Base-by-base conservation (phyloP, 2,329 filamentous ascomycete species). In the Emericellopsis atlantica region DNA sequence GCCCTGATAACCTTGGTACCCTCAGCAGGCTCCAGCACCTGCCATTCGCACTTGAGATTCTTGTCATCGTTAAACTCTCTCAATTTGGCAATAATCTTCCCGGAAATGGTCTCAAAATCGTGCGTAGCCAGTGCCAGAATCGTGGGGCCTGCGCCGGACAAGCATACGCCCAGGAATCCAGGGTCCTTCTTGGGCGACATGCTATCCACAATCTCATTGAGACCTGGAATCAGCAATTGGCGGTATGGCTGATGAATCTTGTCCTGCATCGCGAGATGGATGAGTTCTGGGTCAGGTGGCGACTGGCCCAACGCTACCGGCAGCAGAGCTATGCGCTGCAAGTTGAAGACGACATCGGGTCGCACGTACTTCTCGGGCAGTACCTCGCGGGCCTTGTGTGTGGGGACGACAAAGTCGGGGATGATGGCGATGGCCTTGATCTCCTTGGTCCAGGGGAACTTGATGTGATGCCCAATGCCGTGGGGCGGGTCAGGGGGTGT, bases 391-490 rank as follows among this genome's bases (percentile, higher is more conserved):
- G 92, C 90, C 55, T 87, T 84, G 45, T 90, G 88, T 1, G 92
- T 98, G n/a, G 88, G 78, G 24, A 96, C 89, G 59, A 95, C 85
- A 55, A 96, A 98, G 52, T 95, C 77, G 8, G 92, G 92, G 46
- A 98, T 95, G 52, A 98, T 90, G 49, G 89, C 88, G 48, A 98
- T 82, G 46, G 89, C 90, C 69, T 95, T 96, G 70, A 98, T 95
- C 60, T 94, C 86, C 48, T 81, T 78, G 43, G 87, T 83, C 90
- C 90, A 96, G 34, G 79, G 79, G 62, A 95, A 96, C 61, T 89
- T 90, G 65, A 93, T 89, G 67, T 94, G 94, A 61, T 95, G 89
- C 38, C 90, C 92, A 52, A 98, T 96, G 53, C 88, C 85, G 49
- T 81, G 59, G 3, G 92, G 92, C n/a, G 92, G 92, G 56, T 86